Evolutionary conservation across 345 rosid genomes (phyloP), one percentile per base, ranked within the genome.

Genomic region (Aurinia saxatilis): DNA sequence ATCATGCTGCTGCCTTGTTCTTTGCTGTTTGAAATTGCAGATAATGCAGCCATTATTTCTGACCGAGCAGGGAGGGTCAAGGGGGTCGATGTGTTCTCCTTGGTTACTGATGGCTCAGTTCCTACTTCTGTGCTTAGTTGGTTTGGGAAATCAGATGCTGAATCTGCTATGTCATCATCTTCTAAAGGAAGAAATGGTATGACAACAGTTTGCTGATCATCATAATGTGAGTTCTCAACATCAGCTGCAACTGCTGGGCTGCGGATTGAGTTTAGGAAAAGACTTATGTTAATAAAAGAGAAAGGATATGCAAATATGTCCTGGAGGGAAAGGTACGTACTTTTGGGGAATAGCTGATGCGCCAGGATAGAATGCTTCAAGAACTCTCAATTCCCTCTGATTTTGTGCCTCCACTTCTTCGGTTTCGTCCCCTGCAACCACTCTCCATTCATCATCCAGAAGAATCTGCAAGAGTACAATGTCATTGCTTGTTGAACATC

Each of bases 321-420:
- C 40, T 18, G 46, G 10, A 15, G 21, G 70, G 65, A 44, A 8
- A 69, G 73, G 40, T 61, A 36, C 78, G 18, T 18, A 93, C 99
- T 93, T 79, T 65, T 73, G 78, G 67, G 99, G 99, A 50, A 93
- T 87, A 14, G 89, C 78, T 42, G 95, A 84, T 68, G 92, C 80
- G 5, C 91, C 88, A 14, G 98, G 98, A 75, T 89, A 90, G 59
- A 90, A 86, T 52, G 99, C 96, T 83, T 93, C 99, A 36, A 93
- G 88, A 70, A 87, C 86, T 73, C 96, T 87, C 76, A 84, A 39
- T 79, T 87, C 99, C 65, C 99, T 82, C 78, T 84, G 85, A 61
- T 70, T 85, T 72, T 90, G 77, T 57, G 66, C 60, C 60, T 86
- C 95, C 30, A 77, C 82, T 66, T 87, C 96, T 74, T 77, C 56